phyloP scores from a whole-genome alignment of 345 rosid species.

The Trapa bicornis region DNA sequence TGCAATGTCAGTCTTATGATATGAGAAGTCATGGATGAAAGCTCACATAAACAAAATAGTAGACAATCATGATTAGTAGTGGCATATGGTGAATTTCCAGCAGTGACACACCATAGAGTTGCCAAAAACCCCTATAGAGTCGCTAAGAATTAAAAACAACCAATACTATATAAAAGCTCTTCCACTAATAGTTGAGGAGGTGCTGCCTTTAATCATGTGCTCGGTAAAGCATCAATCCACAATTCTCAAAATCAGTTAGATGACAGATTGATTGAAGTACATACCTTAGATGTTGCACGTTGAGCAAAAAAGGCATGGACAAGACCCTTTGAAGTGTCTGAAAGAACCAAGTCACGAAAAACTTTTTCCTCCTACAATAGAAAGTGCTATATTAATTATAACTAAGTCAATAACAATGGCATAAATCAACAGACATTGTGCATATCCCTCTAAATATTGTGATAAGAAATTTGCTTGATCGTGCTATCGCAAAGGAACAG shows the following conservation, averaged over 20 bases:
- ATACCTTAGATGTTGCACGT: conserved; percentile 75
- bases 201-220: neutral
- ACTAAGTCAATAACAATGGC: neutral
- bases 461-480: neutral
- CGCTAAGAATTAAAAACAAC: neutral
- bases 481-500: neutral
- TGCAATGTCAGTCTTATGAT: no score
- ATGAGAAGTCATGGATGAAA: no score
- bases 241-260: neutral
- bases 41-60: no score
- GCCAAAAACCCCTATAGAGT: neutral
- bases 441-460: neutral
- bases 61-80: neutral
- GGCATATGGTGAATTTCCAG: neutral
- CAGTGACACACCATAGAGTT: neutral
- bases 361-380: conserved; percentile 69
- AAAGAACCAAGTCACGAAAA: conserved; percentile 53
- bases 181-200: neutral
- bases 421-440: no score
- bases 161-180: neutral
- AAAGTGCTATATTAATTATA: neutral
- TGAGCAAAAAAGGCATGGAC: conserved; percentile 86
- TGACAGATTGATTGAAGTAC: neutral
- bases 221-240: neutral
- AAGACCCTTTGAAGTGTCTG: conserved; percentile 73